A percentile compares a stretch with the other conserved stretches of the same genome.
Conservation (phyloP, 129 eudicot species). For the Saussurea involucrata region DNA sequence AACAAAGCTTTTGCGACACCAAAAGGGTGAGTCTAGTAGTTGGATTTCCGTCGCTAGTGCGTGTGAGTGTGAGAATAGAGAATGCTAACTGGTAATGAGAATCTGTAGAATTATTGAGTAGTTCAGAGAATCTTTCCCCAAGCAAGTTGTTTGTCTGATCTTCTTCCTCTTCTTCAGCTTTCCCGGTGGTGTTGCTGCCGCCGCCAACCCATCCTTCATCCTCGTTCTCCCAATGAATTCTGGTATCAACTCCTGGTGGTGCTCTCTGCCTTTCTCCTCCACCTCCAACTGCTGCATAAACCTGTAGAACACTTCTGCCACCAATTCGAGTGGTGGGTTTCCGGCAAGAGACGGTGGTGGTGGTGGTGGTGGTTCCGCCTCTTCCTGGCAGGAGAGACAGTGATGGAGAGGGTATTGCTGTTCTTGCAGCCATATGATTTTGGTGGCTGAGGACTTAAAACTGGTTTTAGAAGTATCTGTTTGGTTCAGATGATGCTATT, state of each 20-base stretch:
- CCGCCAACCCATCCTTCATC: constrained; percentile 97
- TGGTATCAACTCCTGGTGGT: constrained; percentile 79
- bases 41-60: not conserved
- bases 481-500: constrained; percentile 25
- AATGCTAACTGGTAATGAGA: constrained; percentile 92
- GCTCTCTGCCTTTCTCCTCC: constrained; percentile 38
- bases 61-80: too few relatives aligned
- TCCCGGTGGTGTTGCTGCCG: not conserved
- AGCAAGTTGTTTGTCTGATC: constrained; percentile 37
- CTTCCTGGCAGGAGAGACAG: constrained; percentile 33
- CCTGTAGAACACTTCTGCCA: constrained; percentile 13
- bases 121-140: constrained; percentile 65
- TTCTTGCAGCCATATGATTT: constrained; percentile 48
- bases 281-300: constrained; percentile 31
- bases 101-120: constrained; percentile 74
- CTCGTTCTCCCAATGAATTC: constrained; percentile 92
- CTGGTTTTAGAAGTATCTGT: constrained; percentile 12
- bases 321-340: not conserved
- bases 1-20: too few relatives aligned
- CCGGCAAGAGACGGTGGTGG: constrained; percentile 17
- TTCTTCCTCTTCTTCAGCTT: constrained; percentile 32
- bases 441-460: constrained; percentile 13
- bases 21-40: not conserved
- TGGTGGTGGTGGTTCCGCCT: constrained; percentile 27
- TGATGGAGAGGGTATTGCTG: constrained; percentile 45